Evolutionary conservation across 495 filamentous ascomycete species (phyloP), one percentile per base, ranked within the genome.

Genomic region (Annulohypoxylon stygium): DNA sequence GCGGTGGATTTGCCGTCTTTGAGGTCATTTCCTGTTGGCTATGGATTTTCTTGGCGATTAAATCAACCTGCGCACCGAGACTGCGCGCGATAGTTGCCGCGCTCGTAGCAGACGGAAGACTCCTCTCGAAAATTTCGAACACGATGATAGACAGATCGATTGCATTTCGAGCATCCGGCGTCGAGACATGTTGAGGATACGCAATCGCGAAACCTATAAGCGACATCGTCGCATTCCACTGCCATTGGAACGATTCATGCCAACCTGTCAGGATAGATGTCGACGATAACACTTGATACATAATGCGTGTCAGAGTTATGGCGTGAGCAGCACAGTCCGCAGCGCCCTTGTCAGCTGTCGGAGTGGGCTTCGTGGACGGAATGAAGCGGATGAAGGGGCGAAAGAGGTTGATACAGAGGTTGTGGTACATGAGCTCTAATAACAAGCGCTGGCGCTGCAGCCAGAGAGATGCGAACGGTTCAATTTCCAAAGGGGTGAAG

Each of bases 381-480:
- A 34, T 36, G 65, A 87, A 86, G 48, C 70, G 77, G 41, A 88
- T 83, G 48, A 87, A 83, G 6, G 85, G 84, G 1, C 86, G 84
- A 67, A 82, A 84, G 7, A 86, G 73, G 61, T 80, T 84, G 48
- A 83, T 81, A 71, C 65, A 72, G 1, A 83, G 69, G 55, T 84
- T 80, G 67, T 88, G 86, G 63, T 88, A 88, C n/a, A 81, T 68
- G 0, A 86, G 80, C 65, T 89, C 86, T 9, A 89, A 78, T 50
- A 85, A 71, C 0, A 88, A 58, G 12, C 86, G 83, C 55, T 89
- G 87, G 5, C 84, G 82, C 54, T 75, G 72, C 0, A 87, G 71
- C 85, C 84, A 86, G 14, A 67, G 48, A 5, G 81, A 71, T 11
- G 80, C 78, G 51, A 80, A 83, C 2, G 50, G 74, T 25, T 85